A percentile compares a stretch with the other conserved stretches of the same genome.
These are phyloP conservation scores for Xerocomus nothofagi DNA, from an alignment of 1,284 basidiomycete genomes.

Conservation along the genomic window DNA sequence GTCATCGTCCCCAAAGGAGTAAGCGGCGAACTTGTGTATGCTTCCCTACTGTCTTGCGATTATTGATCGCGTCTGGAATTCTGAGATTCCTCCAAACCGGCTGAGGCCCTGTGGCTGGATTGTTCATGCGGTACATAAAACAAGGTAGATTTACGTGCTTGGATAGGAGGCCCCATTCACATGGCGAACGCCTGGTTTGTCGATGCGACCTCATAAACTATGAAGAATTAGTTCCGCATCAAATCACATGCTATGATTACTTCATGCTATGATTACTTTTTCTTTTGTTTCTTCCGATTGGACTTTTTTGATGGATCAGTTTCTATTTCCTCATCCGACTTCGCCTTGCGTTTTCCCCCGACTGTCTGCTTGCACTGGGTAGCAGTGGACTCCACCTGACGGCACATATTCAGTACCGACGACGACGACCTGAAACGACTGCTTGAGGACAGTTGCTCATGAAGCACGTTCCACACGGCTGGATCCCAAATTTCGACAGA, in stretches of 20 bases:
- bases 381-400: constrained; percentile 42
- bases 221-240: neutral
- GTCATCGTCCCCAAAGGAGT: constrained; percentile 8
- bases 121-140: neutral
- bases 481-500: constrained; percentile 44
- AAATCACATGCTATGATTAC: constrained; percentile 17
- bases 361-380: constrained; percentile 11
- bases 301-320: constrained; percentile 39
- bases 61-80: neutral
- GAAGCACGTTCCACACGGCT: constrained; percentile 41
- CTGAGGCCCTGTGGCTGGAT: neutral
- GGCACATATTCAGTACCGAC: constrained; percentile 47
- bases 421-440: constrained; percentile 47
- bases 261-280: too few relatives aligned
- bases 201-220: neutral
- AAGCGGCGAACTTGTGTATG: neutral
- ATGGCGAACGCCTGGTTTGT: neutral
- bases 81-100: too few relatives aligned
- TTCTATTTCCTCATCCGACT: constrained; percentile 31
- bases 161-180: neutral
- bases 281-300: constrained; percentile 58
- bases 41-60: neutral
- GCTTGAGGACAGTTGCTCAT: constrained; percentile 38
- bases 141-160: neutral
- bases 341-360: constrained; percentile 44